Evolutionary conservation across 352 stramenopile species (phyloP).

Genomic region (Phytophthora boehmeriae): DNA sequence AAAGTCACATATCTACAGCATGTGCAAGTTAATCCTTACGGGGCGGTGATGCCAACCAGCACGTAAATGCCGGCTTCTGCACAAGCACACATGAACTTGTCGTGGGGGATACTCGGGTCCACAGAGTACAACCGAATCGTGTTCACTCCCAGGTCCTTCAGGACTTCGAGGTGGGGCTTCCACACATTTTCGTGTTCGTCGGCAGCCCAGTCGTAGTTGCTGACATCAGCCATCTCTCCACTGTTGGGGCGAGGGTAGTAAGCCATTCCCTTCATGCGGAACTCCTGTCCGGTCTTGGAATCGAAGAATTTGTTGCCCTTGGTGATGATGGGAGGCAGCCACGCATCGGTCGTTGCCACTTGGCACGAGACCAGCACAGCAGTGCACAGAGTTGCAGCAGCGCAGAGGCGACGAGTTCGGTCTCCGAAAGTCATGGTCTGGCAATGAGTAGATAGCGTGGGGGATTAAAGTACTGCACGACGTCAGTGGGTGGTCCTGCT

Average conservation of each 20-base stretch:
- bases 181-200: conserved; percentile 68
- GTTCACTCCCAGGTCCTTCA: conserved; percentile 70
- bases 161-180: conserved; percentile 54
- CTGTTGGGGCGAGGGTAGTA: conserved; percentile 76
- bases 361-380: conserved; percentile 14
- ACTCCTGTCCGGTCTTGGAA: conserved; percentile 62
- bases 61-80: conserved; percentile 75
- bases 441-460: not conserved
- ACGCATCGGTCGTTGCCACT: conserved; percentile 31
- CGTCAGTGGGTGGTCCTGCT: conserved; percentile 20
- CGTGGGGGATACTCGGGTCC: conserved; percentile 60
- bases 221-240: conserved; percentile 59
- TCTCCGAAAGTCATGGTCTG: conserved; percentile 27
- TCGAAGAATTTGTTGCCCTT: conserved; percentile 91
- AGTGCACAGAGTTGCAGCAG: conserved; percentile 18
- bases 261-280: conserved; percentile 75
- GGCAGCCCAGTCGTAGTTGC: conserved; percentile 65
- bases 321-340: conserved; percentile 51
- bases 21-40: conserved; percentile 31
- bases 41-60: conserved; percentile 63
- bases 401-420: conserved; percentile 25
- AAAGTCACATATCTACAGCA: not conserved
- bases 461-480: conserved; percentile 18
- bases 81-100: conserved; percentile 84
- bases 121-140: conserved; percentile 75